phyloP scores from a whole-genome alignment of 192 early-diverging fungal species.

The Dissophora ornata region DNA sequence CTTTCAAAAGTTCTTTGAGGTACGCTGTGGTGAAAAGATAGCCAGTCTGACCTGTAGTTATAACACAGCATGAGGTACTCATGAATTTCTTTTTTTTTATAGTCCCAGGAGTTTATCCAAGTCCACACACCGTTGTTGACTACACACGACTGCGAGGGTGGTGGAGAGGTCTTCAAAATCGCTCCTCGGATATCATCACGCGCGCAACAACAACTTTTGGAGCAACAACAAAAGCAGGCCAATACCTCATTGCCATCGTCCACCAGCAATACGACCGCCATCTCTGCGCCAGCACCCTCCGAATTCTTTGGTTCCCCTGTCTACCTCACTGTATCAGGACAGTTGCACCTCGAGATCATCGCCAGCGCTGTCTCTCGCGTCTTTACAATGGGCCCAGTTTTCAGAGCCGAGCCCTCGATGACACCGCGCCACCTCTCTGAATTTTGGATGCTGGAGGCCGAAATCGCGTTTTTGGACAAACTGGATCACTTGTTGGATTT shows the following conservation, averaged over 20 bases:
- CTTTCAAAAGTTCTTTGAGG: conserved; percentile 81
- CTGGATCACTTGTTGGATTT: conserved; percentile 75
- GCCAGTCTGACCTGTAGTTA: too few relatives aligned
- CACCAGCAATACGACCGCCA: conserved; percentile 18
- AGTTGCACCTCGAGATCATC: conserved; percentile 86
- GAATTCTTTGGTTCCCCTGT: conserved; percentile 82
- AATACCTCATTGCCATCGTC: neutral
- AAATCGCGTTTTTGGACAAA: conserved; percentile 77
- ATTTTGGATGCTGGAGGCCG: conserved; percentile 96
- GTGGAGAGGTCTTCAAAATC: conserved; percentile 84
- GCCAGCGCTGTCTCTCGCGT: conserved; percentile 77
- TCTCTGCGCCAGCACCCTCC: conserved; percentile 33
- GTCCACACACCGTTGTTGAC: conserved; percentile 88
- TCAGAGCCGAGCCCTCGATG: conserved; percentile 85
- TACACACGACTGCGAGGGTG: conserved; percentile 90
- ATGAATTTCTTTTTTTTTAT: neutral
- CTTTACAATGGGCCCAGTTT: conserved; percentile 84
- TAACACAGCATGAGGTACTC: neutral
- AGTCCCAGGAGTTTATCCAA: conserved; percentile 79
- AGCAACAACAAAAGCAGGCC: conserved; percentile 5
- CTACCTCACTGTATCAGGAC: conserved; percentile 87
- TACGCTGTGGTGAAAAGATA: conserved; percentile 16
- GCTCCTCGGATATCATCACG: conserved; percentile 44
- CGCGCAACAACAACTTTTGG: conserved; percentile 18
- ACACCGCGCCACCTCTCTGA: conserved; percentile 89